Evolutionary conservation across 768 basidiomycete genomes (phyloP).

Genomic region (Termitomyces sp.): DNA sequence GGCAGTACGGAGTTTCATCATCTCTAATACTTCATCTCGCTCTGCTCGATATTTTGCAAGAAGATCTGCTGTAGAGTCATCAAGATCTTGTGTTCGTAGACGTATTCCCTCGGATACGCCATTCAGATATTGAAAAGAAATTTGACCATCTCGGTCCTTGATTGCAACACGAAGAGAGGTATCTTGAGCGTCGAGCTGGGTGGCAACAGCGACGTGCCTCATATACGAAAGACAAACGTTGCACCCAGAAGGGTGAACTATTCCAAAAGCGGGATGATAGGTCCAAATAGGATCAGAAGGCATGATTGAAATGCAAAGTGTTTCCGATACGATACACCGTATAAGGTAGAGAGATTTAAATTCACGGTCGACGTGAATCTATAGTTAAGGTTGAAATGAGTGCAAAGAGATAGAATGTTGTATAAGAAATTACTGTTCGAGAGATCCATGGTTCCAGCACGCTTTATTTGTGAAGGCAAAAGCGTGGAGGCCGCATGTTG

Average conservation of each 20-base stretch:
- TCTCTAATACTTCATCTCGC: slow-evolving; percentile 19
- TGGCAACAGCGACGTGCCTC: slow-evolving; percentile 15
- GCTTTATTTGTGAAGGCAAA: not conserved
- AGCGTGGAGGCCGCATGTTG: not conserved
- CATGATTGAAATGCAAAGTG: not conserved
- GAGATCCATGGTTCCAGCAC: not conserved
- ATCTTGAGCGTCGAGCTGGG: slow-evolving; percentile 3
- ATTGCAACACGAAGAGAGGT: slow-evolving; percentile 13
- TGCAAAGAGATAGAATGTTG: not conserved
- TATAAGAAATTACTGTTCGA: not conserved
- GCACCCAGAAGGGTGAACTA: slow-evolving; percentile 17
- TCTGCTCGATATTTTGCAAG: slow-evolving; percentile 18
- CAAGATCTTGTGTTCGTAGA: slow-evolving; percentile 8
- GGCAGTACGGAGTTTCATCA: slow-evolving; percentile 7
- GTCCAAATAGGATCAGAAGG: slow-evolving; percentile 10
- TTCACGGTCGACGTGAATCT: slow-evolving; percentile 3
- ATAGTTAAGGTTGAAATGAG: not conserved
- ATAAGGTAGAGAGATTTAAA: not conserved
- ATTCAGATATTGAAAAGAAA: slow-evolving; percentile 12
- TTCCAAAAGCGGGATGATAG: slow-evolving; percentile 15
- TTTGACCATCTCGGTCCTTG: slow-evolving; percentile 13
- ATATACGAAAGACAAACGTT: slow-evolving; percentile 14
- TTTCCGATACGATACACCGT: not conserved
- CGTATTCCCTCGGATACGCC: slow-evolving; percentile 16
- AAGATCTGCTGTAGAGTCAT: slow-evolving; percentile 6